Conservation (phyloP, 2,329 filamentous ascomycete genomes). For the Fusarium dimerum region DNA sequence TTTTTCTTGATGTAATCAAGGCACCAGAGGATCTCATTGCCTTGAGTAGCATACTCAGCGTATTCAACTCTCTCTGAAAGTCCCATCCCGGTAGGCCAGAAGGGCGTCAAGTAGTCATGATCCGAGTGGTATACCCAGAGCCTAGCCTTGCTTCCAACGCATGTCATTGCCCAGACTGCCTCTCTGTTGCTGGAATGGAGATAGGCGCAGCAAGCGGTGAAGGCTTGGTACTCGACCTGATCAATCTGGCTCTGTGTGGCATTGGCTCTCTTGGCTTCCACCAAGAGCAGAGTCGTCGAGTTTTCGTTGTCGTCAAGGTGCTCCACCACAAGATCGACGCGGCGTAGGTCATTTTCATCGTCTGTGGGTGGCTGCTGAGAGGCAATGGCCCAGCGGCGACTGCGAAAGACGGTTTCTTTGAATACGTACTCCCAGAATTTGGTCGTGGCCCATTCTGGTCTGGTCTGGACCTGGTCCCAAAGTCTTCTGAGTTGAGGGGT, state of each 20-base stretch:
- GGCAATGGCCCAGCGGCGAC: not conserved
- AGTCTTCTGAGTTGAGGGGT: constrained; percentile 1
- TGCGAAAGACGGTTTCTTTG: not conserved
- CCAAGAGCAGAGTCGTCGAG: not conserved
- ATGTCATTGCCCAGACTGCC: not conserved
- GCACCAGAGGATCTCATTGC: no score
- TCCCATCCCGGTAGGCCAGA: not conserved
- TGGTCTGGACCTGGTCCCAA: not conserved
- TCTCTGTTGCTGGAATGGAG: not conserved
- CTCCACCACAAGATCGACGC: constrained; percentile 1
- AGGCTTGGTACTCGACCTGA: not conserved
- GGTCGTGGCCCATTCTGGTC: constrained; percentile 1
- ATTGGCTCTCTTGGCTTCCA: not conserved
- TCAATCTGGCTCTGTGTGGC: not conserved
- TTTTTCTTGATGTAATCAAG: no score
- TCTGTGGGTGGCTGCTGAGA: not conserved
- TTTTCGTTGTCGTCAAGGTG: not conserved
- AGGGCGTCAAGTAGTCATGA: not conserved
- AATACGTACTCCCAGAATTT: constrained; percentile 2
- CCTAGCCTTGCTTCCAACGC: not conserved
- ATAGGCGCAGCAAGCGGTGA: not conserved
- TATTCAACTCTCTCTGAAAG: constrained; percentile 1
- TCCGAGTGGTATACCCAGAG: not conserved
- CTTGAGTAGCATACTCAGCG: no score
- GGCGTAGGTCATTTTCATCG: not conserved